Evolutionary conservation across 208 protist genomes (phyloP), one percentile per base, ranked within the genome.

Genomic region (Endotrypanum monterogeii): DNA sequence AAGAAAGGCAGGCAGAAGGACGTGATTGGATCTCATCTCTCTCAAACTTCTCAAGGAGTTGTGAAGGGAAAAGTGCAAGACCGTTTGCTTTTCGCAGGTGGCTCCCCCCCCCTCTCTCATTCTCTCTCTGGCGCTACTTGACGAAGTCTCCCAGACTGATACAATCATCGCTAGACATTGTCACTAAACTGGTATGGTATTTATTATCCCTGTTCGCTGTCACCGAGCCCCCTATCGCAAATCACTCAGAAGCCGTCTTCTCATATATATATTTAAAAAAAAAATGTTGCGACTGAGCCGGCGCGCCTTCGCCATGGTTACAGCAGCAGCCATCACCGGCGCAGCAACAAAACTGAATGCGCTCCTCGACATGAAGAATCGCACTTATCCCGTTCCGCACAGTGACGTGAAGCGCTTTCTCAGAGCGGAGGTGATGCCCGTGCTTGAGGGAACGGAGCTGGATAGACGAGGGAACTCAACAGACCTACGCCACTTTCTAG

Each of bases 391-490:
- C 8, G 83, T 83, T 14, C 63, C 67, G 0, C 78, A 68, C 6
- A 79, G 89, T 20, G 68, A 87, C 60, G 60, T 97, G 11, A 90
- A 90, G 65, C 57, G 82, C 25, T 93, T 90, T 57, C 58, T 97
- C 14, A 77, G 82, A 41, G n/a, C 56, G 11, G 69, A 85, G 6
- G 89, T 97, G 20, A 85, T 91, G 66, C 93, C 93, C 14, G 51
- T 97, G 6, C 71, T 97, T 46, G 66, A 87, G 14, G 77, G 85
- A 3, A 93, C 88, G 20, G 51, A 83, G n/a, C 48, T 95, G 1
- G 93, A 96, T 57, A 61, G 84, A 18, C 80, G 83, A 35, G 79
- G 85, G 32, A 83, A 95, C 65, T 83, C 74, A 3, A 68, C 48
- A 1, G 82, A 86, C 48, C 78, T 94, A 58, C 85, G 87, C 3